Percentiles rank a stretch among this genome's conserved stretches.
phyloP scores from a whole-genome alignment of 768 basidiomycete genomes.

The Lentinula sp. region DNA sequence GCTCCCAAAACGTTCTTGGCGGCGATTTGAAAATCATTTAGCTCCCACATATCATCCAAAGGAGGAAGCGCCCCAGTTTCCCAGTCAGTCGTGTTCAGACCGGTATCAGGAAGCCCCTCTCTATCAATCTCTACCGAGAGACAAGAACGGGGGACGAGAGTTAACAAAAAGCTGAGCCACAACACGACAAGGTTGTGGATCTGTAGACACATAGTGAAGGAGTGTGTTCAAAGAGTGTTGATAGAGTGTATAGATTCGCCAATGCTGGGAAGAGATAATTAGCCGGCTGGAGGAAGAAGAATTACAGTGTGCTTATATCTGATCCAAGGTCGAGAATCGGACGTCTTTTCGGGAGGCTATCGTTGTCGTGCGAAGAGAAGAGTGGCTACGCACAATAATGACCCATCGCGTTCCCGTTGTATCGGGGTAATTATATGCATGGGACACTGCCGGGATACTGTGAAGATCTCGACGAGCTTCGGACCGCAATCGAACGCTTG shows the following conservation, averaged over 20 bases:
- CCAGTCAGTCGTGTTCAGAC: conserved; percentile 19
- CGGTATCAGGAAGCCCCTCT: conserved; percentile 23
- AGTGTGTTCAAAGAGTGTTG: not conserved
- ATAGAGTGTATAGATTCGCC: not conserved
- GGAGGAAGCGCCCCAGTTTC: conserved; percentile 16
- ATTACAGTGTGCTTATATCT: not conserved
- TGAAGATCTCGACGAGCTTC: no score
- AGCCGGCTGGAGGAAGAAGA: no score
- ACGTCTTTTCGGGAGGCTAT: not conserved
- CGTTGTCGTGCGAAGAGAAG: not conserved
- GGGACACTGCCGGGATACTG: no score
- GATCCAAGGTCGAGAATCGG: not conserved
- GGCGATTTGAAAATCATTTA: conserved; percentile 21
- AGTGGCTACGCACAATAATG: not conserved
- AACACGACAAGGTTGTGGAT: not conserved
- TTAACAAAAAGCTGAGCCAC: not conserved
- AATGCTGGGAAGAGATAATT: not conserved
- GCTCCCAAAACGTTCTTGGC: conserved; percentile 16
- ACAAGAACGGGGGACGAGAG: not conserved
- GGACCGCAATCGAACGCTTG: no score
- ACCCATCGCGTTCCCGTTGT: not conserved
- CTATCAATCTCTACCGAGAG: conserved; percentile 15
- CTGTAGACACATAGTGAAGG: not conserved
- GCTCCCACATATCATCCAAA: conserved; percentile 15
- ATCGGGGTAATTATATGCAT: not conserved